These are phyloP conservation scores for Larix kaempferi DNA, from an alignment of 75 land plant genomes.

Conservation along the genomic window DNA sequence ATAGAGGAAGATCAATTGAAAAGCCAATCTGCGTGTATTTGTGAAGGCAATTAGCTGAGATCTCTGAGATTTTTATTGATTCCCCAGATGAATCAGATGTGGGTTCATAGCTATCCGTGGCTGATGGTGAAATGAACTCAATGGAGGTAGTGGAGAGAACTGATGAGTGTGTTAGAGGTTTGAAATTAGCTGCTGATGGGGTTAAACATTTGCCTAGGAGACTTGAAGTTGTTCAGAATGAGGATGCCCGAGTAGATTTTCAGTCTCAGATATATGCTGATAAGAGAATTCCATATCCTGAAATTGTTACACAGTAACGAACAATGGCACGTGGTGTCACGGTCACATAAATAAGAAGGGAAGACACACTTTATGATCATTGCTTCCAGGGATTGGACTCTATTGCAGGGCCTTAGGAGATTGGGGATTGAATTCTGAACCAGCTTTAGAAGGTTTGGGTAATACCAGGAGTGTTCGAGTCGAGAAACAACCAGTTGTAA, in stretches of 20 bases:
- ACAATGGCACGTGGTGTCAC: neutral
- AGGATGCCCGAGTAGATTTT: neutral
- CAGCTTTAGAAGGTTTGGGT: neutral
- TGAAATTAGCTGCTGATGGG: neutral
- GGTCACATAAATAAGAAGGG: neutral
- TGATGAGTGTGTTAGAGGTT: neutral
- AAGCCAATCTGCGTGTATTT: neutral
- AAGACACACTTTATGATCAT: neutral
- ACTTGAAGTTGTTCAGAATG: constrained; percentile 1
- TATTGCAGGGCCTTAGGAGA: neutral
- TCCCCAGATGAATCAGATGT: neutral
- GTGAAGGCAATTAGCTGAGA: constrained; percentile 1
- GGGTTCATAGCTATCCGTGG: neutral
- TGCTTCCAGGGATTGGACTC: neutral
- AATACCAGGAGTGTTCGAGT: neutral
- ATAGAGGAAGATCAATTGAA: neutral
- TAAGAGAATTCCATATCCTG: constrained; percentile 9
- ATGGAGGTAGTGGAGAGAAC: neutral
- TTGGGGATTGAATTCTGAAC: neutral
- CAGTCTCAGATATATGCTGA: neutral
- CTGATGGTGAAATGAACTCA: neutral
- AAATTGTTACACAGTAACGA: neutral
- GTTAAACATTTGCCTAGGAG: neutral
- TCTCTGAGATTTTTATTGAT: neutral
- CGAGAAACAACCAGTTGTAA: no score